These are phyloP conservation scores for Pisolithus tinctorius DNA, from an alignment of 768 basidiomycete species.

Conservation along the genomic window DNA sequence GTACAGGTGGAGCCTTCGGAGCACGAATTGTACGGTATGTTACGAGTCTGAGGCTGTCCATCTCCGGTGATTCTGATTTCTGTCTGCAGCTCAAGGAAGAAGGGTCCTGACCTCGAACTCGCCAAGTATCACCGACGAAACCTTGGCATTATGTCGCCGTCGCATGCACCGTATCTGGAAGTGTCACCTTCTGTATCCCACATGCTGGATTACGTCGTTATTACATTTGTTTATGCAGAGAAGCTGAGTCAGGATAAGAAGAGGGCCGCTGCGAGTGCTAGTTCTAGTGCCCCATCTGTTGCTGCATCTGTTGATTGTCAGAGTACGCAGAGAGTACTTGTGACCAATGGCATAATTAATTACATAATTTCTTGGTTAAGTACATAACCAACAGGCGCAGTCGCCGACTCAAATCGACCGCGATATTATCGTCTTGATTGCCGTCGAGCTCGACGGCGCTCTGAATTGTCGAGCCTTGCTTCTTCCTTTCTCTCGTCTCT, in stretches of 20 bases:
- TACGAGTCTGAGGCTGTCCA: not conserved
- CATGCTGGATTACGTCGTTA: conserved; percentile 23
- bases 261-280: too few relatives aligned
- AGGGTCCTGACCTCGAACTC: conserved; percentile 6
- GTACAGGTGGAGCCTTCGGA: conserved; percentile 31
- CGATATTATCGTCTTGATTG: conserved; percentile 1
- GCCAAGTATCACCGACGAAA: conserved; percentile 22
- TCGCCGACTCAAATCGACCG: conserved; percentile 15
- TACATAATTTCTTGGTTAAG: not conserved
- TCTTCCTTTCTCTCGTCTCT: not conserved
- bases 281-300: too few relatives aligned
- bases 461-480: not conserved
- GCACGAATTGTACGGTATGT: conserved; percentile 15
- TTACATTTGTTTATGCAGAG: conserved; percentile 11
- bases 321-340: too few relatives aligned
- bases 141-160: conserved; percentile 13
- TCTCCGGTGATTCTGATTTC: not conserved
- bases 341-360: not conserved
- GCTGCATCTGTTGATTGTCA: too few relatives aligned
- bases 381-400: not conserved
- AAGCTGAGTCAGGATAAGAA: too few relatives aligned
- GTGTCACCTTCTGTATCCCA: conserved; percentile 12
- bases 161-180: conserved; percentile 21
- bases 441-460: conserved; percentile 1
- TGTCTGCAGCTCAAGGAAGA: conserved; percentile 15